Evolutionary conservation across 352 stramenopile species (phyloP).

Genomic region (Phytophthora tentaculata): DNA sequence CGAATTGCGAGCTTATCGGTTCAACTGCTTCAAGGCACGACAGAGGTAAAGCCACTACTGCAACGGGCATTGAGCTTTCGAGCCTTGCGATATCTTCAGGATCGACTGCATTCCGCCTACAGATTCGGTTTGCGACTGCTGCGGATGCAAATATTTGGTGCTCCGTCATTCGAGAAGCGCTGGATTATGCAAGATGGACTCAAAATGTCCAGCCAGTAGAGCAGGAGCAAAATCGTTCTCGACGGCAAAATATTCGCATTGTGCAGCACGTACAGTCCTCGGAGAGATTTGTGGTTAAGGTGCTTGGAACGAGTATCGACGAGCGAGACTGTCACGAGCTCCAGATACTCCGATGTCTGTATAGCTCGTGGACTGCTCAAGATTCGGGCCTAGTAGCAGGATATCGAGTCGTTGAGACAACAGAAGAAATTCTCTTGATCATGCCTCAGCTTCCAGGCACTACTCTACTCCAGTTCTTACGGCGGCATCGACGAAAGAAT

Average conservation of each 20-base stretch:
- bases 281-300: slow-evolving; percentile 56
- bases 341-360: slow-evolving; percentile 47
- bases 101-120: slow-evolving; percentile 33
- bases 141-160: slow-evolving; percentile 61
- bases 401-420: slow-evolving; percentile 64
- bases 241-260: slow-evolving; percentile 9
- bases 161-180: slow-evolving; percentile 43
- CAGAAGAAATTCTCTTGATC: slow-evolving; percentile 48
- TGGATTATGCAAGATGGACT: slow-evolving; percentile 49
- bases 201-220: slow-evolving; percentile 31
- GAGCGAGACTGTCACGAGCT: slow-evolving; percentile 45
- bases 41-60: background rate
- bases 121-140: slow-evolving; percentile 56
- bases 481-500: slow-evolving; percentile 13
- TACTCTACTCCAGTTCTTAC: slow-evolving; percentile 55
- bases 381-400: slow-evolving; percentile 36
- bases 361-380: slow-evolving; percentile 8
- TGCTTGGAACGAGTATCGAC: slow-evolving; percentile 27
- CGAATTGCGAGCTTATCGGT: slow-evolving; percentile 32
- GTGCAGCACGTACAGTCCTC: slow-evolving; percentile 15
- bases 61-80: slow-evolving; percentile 44
- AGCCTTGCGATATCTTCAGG: slow-evolving; percentile 12
- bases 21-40: background rate
- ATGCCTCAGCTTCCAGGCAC: slow-evolving; percentile 60
- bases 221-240: background rate